Evolutionary conservation across 179 eudicot genomes (phyloP), one percentile per base, ranked within the genome.

Genomic region (Silene noctiflora): DNA sequence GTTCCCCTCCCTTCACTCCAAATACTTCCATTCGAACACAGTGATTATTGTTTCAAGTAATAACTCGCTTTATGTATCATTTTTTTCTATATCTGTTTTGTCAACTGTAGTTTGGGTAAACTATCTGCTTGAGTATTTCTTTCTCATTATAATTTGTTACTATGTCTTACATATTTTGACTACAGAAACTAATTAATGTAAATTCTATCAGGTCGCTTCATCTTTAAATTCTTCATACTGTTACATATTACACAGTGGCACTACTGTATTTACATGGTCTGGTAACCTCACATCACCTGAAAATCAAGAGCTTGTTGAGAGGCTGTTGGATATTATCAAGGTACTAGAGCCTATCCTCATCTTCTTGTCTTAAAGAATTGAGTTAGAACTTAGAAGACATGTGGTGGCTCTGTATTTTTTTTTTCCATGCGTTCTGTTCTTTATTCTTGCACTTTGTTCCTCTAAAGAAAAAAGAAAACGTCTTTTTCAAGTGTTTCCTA

Each of bases 211-310:
- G 99, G 94, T 88, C 75, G 88, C 97, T 22, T 82, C 97, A 67
- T 93, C 97, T 39, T 85, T 96, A 74, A 93, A 93, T 83, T 96
- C 99, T 42, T 86, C 94, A 56, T 89, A 96, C 84, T 87, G 97
- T 83, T 91, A 84, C 94, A 96, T 96, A 83, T 84, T 96, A 76
- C 98, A 93, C 85, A 88, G 83, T 60, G 98, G 90, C 61, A 79
- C 91, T 61, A 79, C 91, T 72, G 81, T 91, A 46, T 93, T 91
- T 80, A 89, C 91, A 25, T 96, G 99, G 99, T 72, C 82, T 25
- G 99, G 98, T 75, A 90, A 77, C 77, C 90, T 85, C 73, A 85
- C 96, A 29, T 79, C 90, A 44, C 19, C 96, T 39, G 91, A 83
- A 44, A 89, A 90, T 81, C 97, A 93, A 58, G 99, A 91, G 76